Base-by-base conservation (phyloP, 176 grass and related monocot genomes). In the Thalia dealbata region DNA sequence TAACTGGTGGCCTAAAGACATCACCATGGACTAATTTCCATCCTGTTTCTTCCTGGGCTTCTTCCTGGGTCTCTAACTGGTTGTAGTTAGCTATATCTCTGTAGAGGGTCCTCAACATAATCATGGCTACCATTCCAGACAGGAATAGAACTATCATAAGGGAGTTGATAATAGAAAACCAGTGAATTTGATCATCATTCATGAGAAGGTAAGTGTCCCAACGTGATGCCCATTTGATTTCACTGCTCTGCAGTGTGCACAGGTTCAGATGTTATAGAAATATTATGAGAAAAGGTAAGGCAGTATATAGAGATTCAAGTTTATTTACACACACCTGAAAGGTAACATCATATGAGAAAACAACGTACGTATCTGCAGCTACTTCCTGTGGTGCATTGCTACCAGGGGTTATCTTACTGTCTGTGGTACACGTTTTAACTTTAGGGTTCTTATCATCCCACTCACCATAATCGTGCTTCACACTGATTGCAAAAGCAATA, bases 61-160 rank as follows among this genome's bases (percentile, higher is more conserved):
- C 85, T 32, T 91, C 85, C 71, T 88, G 85, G 72, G 82, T 88
- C 22, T 91, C 89, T 44, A 88, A 83, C 41, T 88, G 89, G 61
- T 88, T 91, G 72, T 88, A 88, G 75, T 83, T 91, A 56, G 89
- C 77, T 70, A 91, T 91, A 73, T 91, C 89, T 67, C 84, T 88
- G 71, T 88, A 85, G 75, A 91, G 85, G n/a, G 89, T 91, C 80
- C 89, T 91, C 85, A 91, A 85, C 89, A 88, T 91, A 76, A 91
- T 88, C 85, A 91, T 91, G 65, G 82, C 89, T n/a, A 91, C 83
- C 85, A 88, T 85, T 48, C 85, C 80, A 55, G 89, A 91, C 73
- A 91, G 85, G 78, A 91, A 91, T 35, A 91, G 85, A 38, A 88
- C 82, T 82, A 91, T 91, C 89, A 91, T 85, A 69, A 91, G 73